A percentile compares a stretch with the other conserved stretches of the same genome.
These are phyloP conservation scores for Trichoderma pleuroti DNA, from an alignment of 2,329 filamentous ascomycete genomes.

Conservation along the genomic window DNA sequence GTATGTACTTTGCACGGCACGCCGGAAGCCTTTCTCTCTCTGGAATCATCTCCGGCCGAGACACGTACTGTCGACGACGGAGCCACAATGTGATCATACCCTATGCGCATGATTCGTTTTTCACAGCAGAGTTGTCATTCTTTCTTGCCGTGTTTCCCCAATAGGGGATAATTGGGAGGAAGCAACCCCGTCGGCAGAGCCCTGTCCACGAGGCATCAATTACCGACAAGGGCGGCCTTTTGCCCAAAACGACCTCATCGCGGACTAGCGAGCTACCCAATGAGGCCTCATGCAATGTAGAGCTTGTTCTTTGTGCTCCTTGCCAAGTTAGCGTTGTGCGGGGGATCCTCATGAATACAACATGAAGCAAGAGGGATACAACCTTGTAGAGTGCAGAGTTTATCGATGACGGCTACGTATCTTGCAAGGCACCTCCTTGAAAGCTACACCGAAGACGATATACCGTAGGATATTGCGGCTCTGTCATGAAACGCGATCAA, in stretches of 20 bases:
- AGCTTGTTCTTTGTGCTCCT: neutral
- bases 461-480: neutral
- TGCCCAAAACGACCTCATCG: neutral
- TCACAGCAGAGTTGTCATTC: neutral
- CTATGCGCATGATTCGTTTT: neutral
- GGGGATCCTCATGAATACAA: neutral
- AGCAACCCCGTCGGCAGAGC: neutral
- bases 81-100: neutral
- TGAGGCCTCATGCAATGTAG: neutral
- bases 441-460: neutral
- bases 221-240: neutral
- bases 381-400: neutral
- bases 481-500: neutral
- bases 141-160: neutral
- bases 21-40: neutral
- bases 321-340: slow-evolving; percentile 4
- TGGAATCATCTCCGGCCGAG: slow-evolving; percentile 5
- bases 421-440: neutral
- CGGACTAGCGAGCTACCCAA: neutral
- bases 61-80: neutral
- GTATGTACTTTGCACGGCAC: neutral
- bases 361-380: neutral
- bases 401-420: neutral
- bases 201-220: neutral
- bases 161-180: neutral